These are phyloP conservation scores for Juglanconis sp. DNA, from an alignment of 2,329 filamentous ascomycete species.

Conservation along the genomic window DNA sequence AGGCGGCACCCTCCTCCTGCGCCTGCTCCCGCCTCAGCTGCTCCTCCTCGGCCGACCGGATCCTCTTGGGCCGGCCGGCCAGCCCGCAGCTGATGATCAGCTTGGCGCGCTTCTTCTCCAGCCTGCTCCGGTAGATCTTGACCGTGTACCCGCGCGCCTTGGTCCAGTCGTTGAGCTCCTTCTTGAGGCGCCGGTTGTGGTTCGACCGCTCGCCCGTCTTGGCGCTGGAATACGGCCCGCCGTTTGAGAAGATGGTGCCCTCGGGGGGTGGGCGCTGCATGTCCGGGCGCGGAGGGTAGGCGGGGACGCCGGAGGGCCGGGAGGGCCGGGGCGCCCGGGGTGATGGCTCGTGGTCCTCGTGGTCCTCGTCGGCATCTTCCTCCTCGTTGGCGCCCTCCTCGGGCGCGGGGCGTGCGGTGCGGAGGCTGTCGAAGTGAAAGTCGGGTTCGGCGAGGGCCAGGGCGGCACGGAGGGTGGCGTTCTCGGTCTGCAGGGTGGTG, in stretches of 20 bases:
- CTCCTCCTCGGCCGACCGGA: background rate
- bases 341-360: no score
- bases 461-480: conserved; percentile 4
- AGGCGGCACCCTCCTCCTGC: background rate
- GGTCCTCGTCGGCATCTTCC: no score
- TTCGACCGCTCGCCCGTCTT: no score
- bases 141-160: conserved; percentile 9
- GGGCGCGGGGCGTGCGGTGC: background rate
- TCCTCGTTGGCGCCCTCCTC: no score
- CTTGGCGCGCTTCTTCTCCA: conserved; percentile 14
- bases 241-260: conserved; percentile 14
- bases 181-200: background rate
- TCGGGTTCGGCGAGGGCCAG: background rate
- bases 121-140: conserved; percentile 9
- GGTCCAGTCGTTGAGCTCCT: conserved; percentile 10
- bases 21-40: background rate
- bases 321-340: no score
- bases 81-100: conserved; percentile 3
- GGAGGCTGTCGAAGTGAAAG: background rate
- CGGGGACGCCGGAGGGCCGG: no score
- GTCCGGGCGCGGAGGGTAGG: no score
- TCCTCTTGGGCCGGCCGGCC: background rate
- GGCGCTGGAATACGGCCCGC: background rate
- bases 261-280: background rate
- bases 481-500: conserved; percentile 7